phyloP scores from a whole-genome alignment of 768 basidiomycete species.

The Lactifluus echinatus region DNA sequence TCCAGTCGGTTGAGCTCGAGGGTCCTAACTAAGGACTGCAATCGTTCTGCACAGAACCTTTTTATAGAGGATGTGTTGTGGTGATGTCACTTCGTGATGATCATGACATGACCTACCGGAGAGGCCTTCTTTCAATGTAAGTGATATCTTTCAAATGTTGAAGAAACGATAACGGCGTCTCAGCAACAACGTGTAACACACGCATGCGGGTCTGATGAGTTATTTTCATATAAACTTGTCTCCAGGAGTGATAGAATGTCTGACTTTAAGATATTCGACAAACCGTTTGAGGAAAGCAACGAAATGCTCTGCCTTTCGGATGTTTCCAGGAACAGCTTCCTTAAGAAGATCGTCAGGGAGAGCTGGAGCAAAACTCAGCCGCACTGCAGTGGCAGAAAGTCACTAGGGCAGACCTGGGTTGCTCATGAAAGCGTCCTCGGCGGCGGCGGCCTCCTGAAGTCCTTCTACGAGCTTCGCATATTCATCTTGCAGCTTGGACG shows the following conservation, averaged over 20 bases:
- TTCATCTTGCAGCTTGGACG: conserved; percentile 90
- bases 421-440: conserved; percentile 80
- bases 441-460: conserved; percentile 64
- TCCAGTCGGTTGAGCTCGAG: conserved; percentile 84
- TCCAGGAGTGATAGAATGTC: not conserved
- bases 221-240: no score
- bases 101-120: conserved; percentile 51
- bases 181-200: conserved; percentile 97
- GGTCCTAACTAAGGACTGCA: conserved; percentile 90
- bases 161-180: conserved; percentile 92
- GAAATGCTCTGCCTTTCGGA: conserved; percentile 97
- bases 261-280: conserved; percentile 95
- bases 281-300: conserved; percentile 97
- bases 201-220: conserved; percentile 84
- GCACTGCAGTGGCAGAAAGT: conserved; percentile 2
- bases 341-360: conserved; percentile 90
- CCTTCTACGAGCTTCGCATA: conserved; percentile 94
- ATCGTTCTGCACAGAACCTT: conserved; percentile 93
- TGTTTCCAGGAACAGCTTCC: conserved; percentile 97
- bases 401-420: conserved; percentile 59
- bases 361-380: conserved; percentile 35
- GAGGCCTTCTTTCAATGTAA: conserved; percentile 89
- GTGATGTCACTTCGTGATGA: not conserved
- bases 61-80: not conserved
- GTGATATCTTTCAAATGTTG: conserved; percentile 99